Base-by-base conservation (phyloP, 2,329 filamentous ascomycete species). In the Penicillium sp. region DNA sequence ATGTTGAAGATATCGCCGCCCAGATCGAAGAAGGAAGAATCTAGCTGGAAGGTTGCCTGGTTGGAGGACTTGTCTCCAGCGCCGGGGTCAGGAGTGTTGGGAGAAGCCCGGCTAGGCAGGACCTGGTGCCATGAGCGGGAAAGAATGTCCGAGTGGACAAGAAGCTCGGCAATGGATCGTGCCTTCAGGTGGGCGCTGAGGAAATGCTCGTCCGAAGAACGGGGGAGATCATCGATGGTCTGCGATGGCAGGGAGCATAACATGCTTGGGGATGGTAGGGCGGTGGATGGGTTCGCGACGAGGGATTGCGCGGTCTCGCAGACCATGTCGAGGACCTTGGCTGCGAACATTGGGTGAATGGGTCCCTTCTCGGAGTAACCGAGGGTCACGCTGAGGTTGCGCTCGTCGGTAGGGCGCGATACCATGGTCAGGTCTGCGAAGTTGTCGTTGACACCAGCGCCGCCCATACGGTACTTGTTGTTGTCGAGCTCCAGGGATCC, bases 1-100 rank as follows among this genome's bases (percentile, higher is more conserved):
- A 74, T 62, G 18, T 66, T 66, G 55, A 73, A 67, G 27, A 75
- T 62, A 38, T 73, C 71, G 7, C 71, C 71, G 3, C 70, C 70
- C 3, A 72, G 64, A 3, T 69, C 66, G 47, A 72, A 73, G 60
- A 74, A 73, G 2, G 69, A 72, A 0, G 69, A 68, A 35, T 72
- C 67, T 13, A 71, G 63, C 33, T 70, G 68, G 60, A 69, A 65
- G 2, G 61, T 25, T 1, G 62, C 47, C 18, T 60, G 56, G 3
- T 51, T 49, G 25, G 39, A 47, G 13, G 39, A 45, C 38, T 57
- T 60, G 7, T 55, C 60, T 27, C 57, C 52, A 8, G 57, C 46
- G 12, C 63, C 55, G 8, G 61, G 43, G 12, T 49, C 51, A 4
- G 39, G 7, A 1, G 46, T 25, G 0, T 13, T 27, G 10, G 31